Evolutionary conservation across 2,329 filamentous ascomycete genomes (phyloP), one percentile per base, ranked within the genome.

Genomic region (Trematosphaeria pertusa): DNA sequence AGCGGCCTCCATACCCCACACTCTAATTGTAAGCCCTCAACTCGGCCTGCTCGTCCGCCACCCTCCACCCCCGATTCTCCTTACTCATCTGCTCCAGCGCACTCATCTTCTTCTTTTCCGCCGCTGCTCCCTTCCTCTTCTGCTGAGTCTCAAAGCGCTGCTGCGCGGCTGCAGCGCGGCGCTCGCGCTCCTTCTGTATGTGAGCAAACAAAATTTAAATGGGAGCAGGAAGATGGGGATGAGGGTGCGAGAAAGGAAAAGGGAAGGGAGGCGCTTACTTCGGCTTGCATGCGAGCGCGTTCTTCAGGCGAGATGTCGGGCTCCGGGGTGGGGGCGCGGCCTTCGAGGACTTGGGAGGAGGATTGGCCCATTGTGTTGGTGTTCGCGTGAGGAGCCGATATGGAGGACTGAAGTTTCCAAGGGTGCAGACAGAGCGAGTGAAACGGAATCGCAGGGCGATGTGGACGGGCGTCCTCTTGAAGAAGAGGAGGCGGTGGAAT

Each of bases 171-270:
- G 55, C 60, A 10, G 64, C 60, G 36, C 67, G 63, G 35, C 63
- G 64, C 15, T 60, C 60, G n/a, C 65, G 63, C 43, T 67, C 65
- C 65, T 70, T 49, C 10, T n/a, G n/a, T n/a, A n/a, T n/a, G n/a
- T n/a, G n/a, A n/a, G n/a, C n/a, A n/a, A n/a, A n/a, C n/a, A n/a
- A n/a, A n/a, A n/a, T n/a, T n/a, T n/a, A n/a, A n/a, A n/a, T n/a
- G n/a, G n/a, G n/a, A n/a, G n/a, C n/a, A n/a, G n/a, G n/a, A n/a
- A n/a, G n/a, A n/a, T n/a, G n/a, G n/a, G n/a, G n/a, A n/a, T n/a
- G n/a, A n/a, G 15, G 15, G 32, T 22, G 15, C 12, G 15, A 32
- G 22, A 9, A 31, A 37, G 32, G n/a, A 5, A 15, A 14, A 34
- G 4, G 15, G 2, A 8, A 31, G 14, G 10, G 31, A n/a, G n/a